Conservation (phyloP, 1,284 basidiomycete species). For the Heterobasidion irregulare region DNA sequence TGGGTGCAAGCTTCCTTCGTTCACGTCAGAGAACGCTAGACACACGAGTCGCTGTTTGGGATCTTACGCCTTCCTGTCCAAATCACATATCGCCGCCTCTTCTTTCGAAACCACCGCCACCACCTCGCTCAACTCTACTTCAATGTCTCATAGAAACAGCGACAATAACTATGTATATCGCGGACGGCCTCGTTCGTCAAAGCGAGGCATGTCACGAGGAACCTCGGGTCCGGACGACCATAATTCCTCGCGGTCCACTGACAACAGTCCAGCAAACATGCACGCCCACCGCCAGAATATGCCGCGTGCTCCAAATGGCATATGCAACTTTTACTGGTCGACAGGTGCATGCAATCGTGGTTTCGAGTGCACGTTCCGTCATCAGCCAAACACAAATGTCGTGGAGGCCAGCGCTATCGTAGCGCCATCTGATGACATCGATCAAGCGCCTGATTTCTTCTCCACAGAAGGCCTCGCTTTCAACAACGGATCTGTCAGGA, state of each 20-base stretch:
- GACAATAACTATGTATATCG: too few relatives aligned
- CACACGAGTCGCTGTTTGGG: too few relatives aligned
- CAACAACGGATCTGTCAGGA: conserved; percentile 24
- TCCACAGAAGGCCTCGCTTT: conserved; percentile 34
- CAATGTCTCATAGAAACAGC: too few relatives aligned
- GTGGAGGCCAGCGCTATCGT: neutral
- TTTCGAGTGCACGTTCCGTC: conserved; percentile 40
- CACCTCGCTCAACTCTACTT: too few relatives aligned
- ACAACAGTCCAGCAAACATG: neutral
- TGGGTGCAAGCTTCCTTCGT: too few relatives aligned
- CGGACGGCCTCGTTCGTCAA: too few relatives aligned
- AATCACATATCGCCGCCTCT: too few relatives aligned
- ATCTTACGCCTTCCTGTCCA: too few relatives aligned
- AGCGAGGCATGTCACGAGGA: too few relatives aligned
- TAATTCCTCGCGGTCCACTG: neutral
- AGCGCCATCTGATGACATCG: conserved; percentile 3
- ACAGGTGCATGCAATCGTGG: conserved; percentile 37
- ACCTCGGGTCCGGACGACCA: too few relatives aligned
- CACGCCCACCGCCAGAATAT: neutral
- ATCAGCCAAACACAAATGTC: conserved; percentile 21
- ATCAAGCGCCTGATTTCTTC: conserved; percentile 34
- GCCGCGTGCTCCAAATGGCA: conserved; percentile 25
- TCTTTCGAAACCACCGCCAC: too few relatives aligned
- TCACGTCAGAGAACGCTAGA: too few relatives aligned
- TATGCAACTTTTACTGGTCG: conserved; percentile 46